Evolutionary conservation across 164 flowering plant species (phyloP), one percentile per base, ranked within the genome.

Genomic region (Malania oleifera): DNA sequence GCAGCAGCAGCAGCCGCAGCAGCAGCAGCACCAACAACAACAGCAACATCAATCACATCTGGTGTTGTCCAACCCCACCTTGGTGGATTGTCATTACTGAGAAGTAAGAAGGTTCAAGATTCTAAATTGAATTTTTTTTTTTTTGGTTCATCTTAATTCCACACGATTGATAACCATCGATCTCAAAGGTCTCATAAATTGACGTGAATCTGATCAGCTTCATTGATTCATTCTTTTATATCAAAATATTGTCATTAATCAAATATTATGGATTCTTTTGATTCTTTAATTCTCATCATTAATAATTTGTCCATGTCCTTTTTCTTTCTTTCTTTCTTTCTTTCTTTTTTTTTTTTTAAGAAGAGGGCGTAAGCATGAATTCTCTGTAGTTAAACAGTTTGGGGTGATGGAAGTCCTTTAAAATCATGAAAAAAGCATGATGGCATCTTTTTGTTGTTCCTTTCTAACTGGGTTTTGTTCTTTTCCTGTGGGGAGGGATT

Each of bases 1-100:
- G 28, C 50, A 60, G 15, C 64, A 62, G 22, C 47, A 62, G n/a
- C 27, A 67, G 31, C 39, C 66, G 3, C 63, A 67, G 40, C 50
- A 50, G 7, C 64, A 29, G 22, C 73, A 59, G 26, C 61, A 61
- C 39, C 66, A 62, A 15, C 60, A 65, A 28, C 54, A 59, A 27
- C 50, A 60, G 15, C 64, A 62, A 24, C 47, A 62, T 17, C 27
- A 67, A 25, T 38, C 66, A 5, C 63, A 67, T 44, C 63, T 69
- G 46, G 70, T 73, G 50, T 74, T 77, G 18, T 60, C 80, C n/a
- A 47, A 68, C 38, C 66, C 67, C 2, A n/a, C 70, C 62, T 61
- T 77, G 71, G 73, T 85, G 60, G 88, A 76, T 72, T 85, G 91
- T 70, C 91, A 81, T 60, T 74, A 85, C 73, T 85, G 51, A 73